Evolutionary conservation across 306 rosid genomes (phyloP), one percentile per base, ranked within the genome.

Genomic region (Malus sieversii): DNA sequence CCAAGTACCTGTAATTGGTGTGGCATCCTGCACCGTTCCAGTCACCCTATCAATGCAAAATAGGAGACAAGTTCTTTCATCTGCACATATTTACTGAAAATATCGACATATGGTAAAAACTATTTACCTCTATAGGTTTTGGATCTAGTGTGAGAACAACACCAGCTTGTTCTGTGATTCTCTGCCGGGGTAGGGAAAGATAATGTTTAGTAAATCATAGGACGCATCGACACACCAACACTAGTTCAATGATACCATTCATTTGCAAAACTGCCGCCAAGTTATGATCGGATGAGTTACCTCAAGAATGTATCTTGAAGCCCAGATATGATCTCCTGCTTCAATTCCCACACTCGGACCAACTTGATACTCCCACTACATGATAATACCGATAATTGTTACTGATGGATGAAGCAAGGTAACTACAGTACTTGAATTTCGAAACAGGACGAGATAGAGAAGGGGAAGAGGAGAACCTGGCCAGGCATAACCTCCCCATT

Each of bases 401-500:
- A 74, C 45, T 19, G 57, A 30, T 53, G 70, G 61, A 83, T 38
- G 70, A 71, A 35, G 78, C 74, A 80, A 80, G 45, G 59, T 27
- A 73, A 78, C 69, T 9, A 63, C 52, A 8, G 0, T 32, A 78
- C 44, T 72, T 16, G 71, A 70, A 72, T 77, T 77, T 71, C 52
- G 75, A 57, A 80, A 69, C 44, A 64, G 63, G 42, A 69, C 29
- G 69, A 57, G 73, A 79, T 70, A 64, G 58, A 80, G 73, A 69
- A 46, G 23, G 23, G 22, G 51, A 44, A 79, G 80, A 81, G 38
- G 40, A 80, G 71, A 82, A 96, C 99, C 98, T 96, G 99, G 70
- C 99, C 99, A 71, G 99, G 99, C 99, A 96, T 96, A 75, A 96
- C 99, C 83, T 96, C 99, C 68, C 98, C 98, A 57, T 96, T 96